These are phyloP conservation scores for Posidonia australis DNA, from an alignment of 106 monocot species.

Conservation along the genomic window DNA sequence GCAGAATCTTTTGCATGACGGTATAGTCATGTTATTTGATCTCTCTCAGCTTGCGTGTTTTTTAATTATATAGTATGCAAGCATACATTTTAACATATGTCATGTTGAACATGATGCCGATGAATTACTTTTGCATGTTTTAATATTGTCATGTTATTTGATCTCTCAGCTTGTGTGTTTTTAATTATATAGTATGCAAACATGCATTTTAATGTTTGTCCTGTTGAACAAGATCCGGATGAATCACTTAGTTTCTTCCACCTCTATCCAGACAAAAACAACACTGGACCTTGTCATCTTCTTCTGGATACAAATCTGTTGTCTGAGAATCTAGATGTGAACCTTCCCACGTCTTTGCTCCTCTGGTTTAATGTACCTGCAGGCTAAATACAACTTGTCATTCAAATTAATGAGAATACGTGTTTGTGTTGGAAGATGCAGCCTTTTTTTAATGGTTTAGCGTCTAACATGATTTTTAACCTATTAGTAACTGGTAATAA, in stretches of 20 bases:
- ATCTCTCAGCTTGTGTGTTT: background rate
- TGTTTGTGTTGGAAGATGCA: too few relatives aligned
- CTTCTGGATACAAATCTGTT: background rate
- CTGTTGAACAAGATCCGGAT: background rate
- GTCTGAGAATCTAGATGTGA: background rate
- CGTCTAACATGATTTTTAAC: too few relatives aligned
- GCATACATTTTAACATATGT: too few relatives aligned
- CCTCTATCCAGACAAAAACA: background rate
- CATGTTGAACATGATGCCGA: background rate
- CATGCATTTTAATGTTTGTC: too few relatives aligned
- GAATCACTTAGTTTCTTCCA: background rate
- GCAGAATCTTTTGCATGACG: background rate
- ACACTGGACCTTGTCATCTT: background rate
- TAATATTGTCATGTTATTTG: too few relatives aligned
- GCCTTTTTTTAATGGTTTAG: too few relatives aligned
- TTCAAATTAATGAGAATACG: too few relatives aligned
- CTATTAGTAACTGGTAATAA: too few relatives aligned
- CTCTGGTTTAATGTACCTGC: too few relatives aligned
- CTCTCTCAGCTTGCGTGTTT: background rate
- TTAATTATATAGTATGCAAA: background rate
- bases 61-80: background rate
- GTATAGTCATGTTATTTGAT: too few relatives aligned
- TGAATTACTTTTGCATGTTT: background rate
- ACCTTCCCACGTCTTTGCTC: too few relatives aligned
- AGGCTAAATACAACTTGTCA: too few relatives aligned